phyloP scores from a whole-genome alignment of 768 basidiomycete genomes.

The Hericium coralloides region DNA sequence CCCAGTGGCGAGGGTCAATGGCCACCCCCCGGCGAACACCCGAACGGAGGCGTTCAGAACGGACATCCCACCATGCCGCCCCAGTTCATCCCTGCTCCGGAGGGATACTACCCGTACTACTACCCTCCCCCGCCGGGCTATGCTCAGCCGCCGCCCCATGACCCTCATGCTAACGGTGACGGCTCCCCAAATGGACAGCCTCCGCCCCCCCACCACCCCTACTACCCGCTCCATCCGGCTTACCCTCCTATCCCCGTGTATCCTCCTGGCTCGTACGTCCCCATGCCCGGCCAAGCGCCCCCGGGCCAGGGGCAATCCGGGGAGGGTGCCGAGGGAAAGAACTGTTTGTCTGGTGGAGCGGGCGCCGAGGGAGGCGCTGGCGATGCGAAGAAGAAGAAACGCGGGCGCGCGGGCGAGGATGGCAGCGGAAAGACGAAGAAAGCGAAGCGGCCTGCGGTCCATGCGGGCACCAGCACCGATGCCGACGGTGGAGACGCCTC shows the following conservation, averaged over 20 bases:
- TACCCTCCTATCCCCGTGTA: conserved; percentile 23
- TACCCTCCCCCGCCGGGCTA: conserved; percentile 35
- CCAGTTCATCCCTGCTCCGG: conserved; percentile 25
- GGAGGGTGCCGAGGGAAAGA: neutral
- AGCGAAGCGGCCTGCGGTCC: conserved; percentile 12
- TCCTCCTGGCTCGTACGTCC: conserved; percentile 20
- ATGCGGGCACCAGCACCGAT: neutral
- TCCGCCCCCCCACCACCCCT: conserved; percentile 26
- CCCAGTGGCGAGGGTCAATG: conserved; percentile 25
- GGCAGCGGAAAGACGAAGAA: conserved; percentile 16
- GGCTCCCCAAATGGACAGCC: conserved; percentile 22
- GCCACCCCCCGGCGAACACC: conserved; percentile 15
- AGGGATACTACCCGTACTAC: conserved; percentile 37
- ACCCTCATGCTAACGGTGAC: conserved; percentile 17
- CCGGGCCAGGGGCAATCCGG: neutral
- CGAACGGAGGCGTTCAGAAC: conserved; percentile 14
- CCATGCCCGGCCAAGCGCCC: conserved; percentile 6
- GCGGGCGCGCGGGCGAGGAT: conserved; percentile 7
- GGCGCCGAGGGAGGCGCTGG: conserved; percentile 17
- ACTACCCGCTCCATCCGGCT: conserved; percentile 30
- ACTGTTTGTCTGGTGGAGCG: neutral
- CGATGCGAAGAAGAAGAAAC: conserved; percentile 10
- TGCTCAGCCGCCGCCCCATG: conserved; percentile 29
- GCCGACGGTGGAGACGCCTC: conserved; percentile 20
- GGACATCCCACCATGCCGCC: conserved; percentile 22